Evolutionary conservation across 495 filamentous ascomycete genomes (phyloP).

Genomic region (Xylaria scruposa): DNA sequence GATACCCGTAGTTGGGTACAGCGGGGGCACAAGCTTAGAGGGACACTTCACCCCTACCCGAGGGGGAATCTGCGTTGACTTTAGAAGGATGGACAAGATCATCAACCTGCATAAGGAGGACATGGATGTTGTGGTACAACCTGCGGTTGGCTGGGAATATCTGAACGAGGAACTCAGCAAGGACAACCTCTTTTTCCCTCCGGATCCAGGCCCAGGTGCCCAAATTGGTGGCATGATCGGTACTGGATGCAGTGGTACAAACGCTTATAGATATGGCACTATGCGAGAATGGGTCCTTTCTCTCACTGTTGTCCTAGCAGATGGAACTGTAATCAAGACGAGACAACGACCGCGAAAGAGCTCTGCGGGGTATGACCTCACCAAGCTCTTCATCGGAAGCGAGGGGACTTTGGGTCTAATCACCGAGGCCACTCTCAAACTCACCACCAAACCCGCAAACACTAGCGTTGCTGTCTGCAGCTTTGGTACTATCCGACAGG

Average conservation of each 20-base stretch:
- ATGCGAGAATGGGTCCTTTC: conserved; percentile 97
- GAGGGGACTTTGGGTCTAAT: conserved; percentile 92
- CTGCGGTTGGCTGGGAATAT: conserved; percentile 78
- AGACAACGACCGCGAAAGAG: conserved; percentile 77
- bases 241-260: conserved; percentile 92
- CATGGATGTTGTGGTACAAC: conserved; percentile 82
- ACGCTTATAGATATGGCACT: conserved; percentile 91
- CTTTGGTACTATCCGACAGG: conserved; percentile 78
- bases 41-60: conserved; percentile 78
- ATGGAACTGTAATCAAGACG: conserved; percentile 92
- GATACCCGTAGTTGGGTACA: conserved; percentile 79
- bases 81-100: conserved; percentile 76
- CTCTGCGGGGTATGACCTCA: conserved; percentile 87
- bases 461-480: conserved; percentile 85
- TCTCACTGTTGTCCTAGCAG: conserved; percentile 89
- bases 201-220: conserved; percentile 80
- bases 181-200: conserved; percentile 79
- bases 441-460: conserved; percentile 77
- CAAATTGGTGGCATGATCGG: conserved; percentile 97
- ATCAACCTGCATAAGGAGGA: conserved; percentile 73
- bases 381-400: conserved; percentile 84
- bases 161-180: conserved; percentile 75
- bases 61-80: conserved; percentile 80
- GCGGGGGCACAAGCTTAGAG: conserved; percentile 79
- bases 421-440: conserved; percentile 84